A percentile compares a stretch with the other conserved stretches of the same genome.
Conservation (phyloP, 805 yeast genomes). For the Ogataea thermomethanolica region DNA sequence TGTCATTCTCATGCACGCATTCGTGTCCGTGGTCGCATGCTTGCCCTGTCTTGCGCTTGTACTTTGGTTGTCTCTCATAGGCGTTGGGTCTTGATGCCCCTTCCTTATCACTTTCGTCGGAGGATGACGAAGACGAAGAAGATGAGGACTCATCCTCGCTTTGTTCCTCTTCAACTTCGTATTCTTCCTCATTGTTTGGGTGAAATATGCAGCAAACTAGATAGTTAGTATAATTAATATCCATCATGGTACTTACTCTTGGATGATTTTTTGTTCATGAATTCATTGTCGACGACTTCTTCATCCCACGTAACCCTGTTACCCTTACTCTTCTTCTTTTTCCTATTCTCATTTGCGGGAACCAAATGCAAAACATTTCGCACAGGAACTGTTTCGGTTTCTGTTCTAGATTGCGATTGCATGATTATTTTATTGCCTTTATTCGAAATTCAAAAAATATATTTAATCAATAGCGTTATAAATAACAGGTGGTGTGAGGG, state of each 20-base stretch:
- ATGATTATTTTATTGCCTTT: not conserved
- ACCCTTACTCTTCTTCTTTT: conserved; percentile 29
- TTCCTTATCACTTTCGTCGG: conserved; percentile 23
- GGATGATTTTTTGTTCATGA: conserved; percentile 82
- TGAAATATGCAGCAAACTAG: conserved; percentile 78
- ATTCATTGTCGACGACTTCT: conserved; percentile 86
- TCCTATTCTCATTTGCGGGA: conserved; percentile 18
- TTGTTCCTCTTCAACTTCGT: conserved; percentile 25
- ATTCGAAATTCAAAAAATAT: not conserved
- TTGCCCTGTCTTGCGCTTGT: conserved; percentile 31
- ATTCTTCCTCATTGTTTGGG: conserved; percentile 59
- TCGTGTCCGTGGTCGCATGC: too few relatives aligned
- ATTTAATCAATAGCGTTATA: not conserved
- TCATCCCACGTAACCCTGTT: conserved; percentile 78
- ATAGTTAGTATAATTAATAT: conserved; percentile 13
- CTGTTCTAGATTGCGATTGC: conserved; percentile 15
- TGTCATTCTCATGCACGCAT: conserved; percentile 14
- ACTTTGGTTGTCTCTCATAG: conserved; percentile 81
- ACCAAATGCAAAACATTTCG: conserved; percentile 21
- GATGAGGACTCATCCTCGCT: conserved; percentile 23
- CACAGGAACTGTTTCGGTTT: conserved; percentile 14
- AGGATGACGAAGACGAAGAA: conserved; percentile 18
- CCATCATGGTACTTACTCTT: conserved; percentile 44
- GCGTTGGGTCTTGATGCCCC: conserved; percentile 59
- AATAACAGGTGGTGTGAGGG: not conserved